Conservation (phyloP, 106 monocot genomes). For the Apostasia shenzhenica region DNA sequence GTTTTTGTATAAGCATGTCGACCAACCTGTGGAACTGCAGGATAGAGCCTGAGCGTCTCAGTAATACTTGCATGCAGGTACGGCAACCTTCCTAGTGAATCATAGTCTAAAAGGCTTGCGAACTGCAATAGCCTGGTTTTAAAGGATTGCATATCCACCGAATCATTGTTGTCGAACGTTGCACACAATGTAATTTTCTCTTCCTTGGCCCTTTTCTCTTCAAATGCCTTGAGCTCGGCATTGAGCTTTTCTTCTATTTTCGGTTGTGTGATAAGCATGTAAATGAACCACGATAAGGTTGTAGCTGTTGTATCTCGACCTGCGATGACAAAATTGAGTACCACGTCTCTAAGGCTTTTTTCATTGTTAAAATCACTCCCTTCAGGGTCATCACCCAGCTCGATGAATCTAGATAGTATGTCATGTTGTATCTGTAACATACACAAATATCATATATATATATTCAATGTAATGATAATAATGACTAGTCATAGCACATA, state of each 20-base stretch:
- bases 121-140: conserved; percentile 38
- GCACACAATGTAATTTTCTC: conserved; percentile 22
- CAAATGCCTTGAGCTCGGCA: conserved; percentile 51
- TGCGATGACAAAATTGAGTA: conserved; percentile 83
- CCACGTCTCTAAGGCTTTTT: conserved; percentile 78
- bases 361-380: conserved; percentile 53
- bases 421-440: conserved; percentile 65
- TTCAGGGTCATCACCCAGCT: conserved; percentile 52
- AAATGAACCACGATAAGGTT: conserved; percentile 81
- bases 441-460: too few relatives aligned
- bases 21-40: conserved; percentile 84
- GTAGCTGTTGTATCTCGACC: conserved; percentile 85
- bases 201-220: conserved; percentile 46
- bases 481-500: too few relatives aligned
- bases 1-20: not conserved
- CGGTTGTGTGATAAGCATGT: conserved; percentile 67
- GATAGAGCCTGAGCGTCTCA: conserved; percentile 79
- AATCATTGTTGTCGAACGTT: not conserved
- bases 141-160: conserved; percentile 33
- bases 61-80: conserved; percentile 79
- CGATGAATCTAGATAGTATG: conserved; percentile 91
- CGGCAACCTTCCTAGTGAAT: conserved; percentile 45
- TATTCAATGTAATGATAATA: too few relatives aligned
- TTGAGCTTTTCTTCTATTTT: conserved; percentile 48
- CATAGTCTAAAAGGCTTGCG: conserved; percentile 55